Evolutionary conservation across 768 basidiomycete genomes (phyloP).

Genomic region (Kwoniella newhampshirensis): DNA sequence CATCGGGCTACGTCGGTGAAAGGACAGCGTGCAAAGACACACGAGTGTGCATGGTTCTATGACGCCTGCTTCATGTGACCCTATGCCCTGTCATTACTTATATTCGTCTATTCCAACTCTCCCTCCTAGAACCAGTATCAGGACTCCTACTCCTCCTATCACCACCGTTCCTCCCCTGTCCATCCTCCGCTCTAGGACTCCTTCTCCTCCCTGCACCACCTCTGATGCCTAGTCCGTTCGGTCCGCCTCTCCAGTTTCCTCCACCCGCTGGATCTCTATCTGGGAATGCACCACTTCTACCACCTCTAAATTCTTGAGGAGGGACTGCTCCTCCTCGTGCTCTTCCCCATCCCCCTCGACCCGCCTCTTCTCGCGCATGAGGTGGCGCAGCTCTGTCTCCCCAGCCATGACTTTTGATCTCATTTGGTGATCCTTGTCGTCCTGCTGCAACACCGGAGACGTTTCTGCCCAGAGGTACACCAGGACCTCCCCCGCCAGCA

Average conservation of each 20-base stretch:
- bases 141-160: slow-evolving; percentile 31
- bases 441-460: slow-evolving; percentile 1
- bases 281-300: not conserved
- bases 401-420: no score
- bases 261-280: slow-evolving; percentile 13
- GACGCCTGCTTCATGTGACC: no score
- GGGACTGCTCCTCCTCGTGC: slow-evolving; percentile 26
- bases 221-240: slow-evolving; percentile 11
- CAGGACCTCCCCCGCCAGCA: slow-evolving; percentile 2
- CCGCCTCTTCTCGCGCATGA: no score
- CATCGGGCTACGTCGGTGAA: no score
- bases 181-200: slow-evolving; percentile 12
- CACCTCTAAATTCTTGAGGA: slow-evolving; percentile 13
- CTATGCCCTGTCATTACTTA: no score
- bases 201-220: slow-evolving; percentile 8
- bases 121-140: slow-evolving; percentile 13
- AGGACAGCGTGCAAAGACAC: no score
- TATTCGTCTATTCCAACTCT: slow-evolving; percentile 16
- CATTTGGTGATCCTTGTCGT: not conserved
- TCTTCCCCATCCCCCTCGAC: slow-evolving; percentile 15
- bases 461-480: not conserved
- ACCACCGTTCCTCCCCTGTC: not conserved
- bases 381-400: no score
- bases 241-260: slow-evolving; percentile 24
- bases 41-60: no score